These are phyloP conservation scores for Diplodia scrobiculata DNA, from an alignment of 2,329 filamentous ascomycete genomes.

Conservation along the genomic window DNA sequence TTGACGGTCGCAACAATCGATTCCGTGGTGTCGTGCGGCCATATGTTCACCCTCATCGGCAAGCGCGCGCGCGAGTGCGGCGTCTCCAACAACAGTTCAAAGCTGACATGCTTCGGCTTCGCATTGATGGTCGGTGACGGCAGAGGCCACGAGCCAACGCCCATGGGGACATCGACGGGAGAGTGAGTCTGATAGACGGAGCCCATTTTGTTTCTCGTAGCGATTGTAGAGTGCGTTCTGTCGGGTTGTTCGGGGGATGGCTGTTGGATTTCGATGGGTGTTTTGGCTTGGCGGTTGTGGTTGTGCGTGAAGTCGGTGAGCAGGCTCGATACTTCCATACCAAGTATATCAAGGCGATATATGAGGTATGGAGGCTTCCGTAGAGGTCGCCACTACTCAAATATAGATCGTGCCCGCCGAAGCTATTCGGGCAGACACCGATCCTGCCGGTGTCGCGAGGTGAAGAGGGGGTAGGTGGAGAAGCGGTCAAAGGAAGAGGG, in stretches of 20 bases:
- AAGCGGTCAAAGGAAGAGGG: constrained; percentile 39
- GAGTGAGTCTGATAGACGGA: constrained; percentile 19
- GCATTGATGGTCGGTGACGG: constrained; percentile 35
- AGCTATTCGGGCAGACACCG: constrained; percentile 34
- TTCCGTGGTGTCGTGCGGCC: constrained; percentile 92
- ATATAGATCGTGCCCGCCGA: constrained; percentile 15
- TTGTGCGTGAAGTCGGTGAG: constrained; percentile 34
- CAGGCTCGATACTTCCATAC: constrained; percentile 41
- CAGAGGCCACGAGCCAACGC: constrained; percentile 5
- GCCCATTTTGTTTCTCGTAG: constrained; percentile 17
- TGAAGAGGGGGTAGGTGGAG: constrained; percentile 35
- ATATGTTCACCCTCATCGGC: constrained; percentile 88
- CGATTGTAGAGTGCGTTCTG: not conserved
- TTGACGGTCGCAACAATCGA: constrained; percentile 98
- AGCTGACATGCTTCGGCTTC: constrained; percentile 71
- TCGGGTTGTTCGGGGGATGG: constrained; percentile 13
- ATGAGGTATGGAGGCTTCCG: constrained; percentile 17
- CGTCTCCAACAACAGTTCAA: constrained; percentile 70
- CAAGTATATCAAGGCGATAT: constrained; percentile 29
- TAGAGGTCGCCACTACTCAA: constrained; percentile 12
- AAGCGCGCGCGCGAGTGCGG: constrained; percentile 72
- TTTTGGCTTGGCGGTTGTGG: constrained; percentile 18
- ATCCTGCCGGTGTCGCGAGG: constrained; percentile 47
- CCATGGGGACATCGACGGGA: constrained; percentile 6
- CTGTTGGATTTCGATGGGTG: constrained; percentile 17